phyloP scores from a whole-genome alignment of 306 rosid species.

The Gynostemma pentaphyllum region DNA sequence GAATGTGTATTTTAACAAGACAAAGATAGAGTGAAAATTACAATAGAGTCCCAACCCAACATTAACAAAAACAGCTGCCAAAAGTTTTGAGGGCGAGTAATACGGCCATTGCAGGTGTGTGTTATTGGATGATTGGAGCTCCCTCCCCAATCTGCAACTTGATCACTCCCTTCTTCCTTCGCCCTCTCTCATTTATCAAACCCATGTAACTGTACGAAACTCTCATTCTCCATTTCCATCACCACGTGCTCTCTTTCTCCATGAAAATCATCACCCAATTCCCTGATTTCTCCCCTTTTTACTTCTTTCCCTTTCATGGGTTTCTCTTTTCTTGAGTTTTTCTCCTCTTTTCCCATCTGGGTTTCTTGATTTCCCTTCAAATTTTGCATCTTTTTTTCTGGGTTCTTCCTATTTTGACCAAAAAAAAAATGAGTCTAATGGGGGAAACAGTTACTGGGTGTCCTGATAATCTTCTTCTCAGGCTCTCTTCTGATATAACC shows the following conservation, averaged over 20 bases:
- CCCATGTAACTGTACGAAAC: neutral
- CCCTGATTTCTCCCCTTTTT: neutral
- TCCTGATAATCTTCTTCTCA: slow-evolving; percentile 4
- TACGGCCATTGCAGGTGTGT: slow-evolving; percentile 9
- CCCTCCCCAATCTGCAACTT: slow-evolving; percentile 10
- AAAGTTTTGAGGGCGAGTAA: slow-evolving; percentile 1
- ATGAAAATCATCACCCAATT: neutral
- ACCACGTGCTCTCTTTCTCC: slow-evolving; percentile 18
- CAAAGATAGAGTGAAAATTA: neutral
- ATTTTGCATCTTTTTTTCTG: neutral
- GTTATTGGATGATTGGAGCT: slow-evolving; percentile 11
- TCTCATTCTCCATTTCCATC: neutral
- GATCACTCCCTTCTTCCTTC: no score
- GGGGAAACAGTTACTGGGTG: slow-evolving; percentile 7
- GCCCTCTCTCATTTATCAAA: neutral
- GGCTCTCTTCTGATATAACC: slow-evolving; percentile 1
- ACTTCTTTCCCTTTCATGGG: neutral
- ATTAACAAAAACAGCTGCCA: neutral
- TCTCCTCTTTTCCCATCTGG: neutral
- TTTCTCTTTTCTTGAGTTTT: neutral
- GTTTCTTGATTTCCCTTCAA: neutral
- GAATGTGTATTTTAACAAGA: no score
- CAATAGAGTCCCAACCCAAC: neutral
- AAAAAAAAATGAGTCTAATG: no score
- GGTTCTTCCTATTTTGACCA: no score